Conservation (phyloP, 176 grass and related monocot species). For the Melocanna baccifera region DNA sequence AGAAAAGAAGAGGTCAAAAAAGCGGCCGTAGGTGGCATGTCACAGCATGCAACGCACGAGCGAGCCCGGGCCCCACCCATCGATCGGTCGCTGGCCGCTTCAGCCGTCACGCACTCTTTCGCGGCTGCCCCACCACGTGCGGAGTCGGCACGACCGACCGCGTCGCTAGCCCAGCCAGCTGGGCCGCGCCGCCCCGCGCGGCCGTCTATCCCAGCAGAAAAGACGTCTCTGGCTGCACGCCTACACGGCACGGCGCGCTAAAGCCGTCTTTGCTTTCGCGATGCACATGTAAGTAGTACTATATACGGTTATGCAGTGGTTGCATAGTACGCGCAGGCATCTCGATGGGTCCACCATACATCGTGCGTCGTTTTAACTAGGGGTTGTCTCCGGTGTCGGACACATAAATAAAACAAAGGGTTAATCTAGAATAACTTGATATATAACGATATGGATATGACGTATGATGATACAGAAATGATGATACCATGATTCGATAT, state of each 20-base stretch:
- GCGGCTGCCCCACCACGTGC: conserved; percentile 39
- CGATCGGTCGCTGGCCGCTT: background rate
- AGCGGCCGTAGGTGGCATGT: conserved; percentile 28
- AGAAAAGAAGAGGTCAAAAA: too few relatives aligned
- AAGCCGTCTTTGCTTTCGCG: background rate
- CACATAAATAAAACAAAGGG: too few relatives aligned
- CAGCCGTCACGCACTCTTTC: background rate
- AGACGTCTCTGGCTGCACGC: too few relatives aligned
- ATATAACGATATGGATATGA: too few relatives aligned
- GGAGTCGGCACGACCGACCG: background rate
- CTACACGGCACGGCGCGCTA: background rate
- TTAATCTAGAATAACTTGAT: too few relatives aligned
- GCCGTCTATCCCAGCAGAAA: background rate
- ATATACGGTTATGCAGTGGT: background rate
- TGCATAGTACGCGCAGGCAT: background rate
- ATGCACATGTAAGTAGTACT: background rate
- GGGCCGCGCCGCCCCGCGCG: background rate
- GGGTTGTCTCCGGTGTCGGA: too few relatives aligned
- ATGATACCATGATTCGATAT: too few relatives aligned
- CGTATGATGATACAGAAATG: too few relatives aligned
- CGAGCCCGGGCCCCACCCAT: background rate
- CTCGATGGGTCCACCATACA: background rate
- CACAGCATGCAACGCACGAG: conserved; percentile 22
- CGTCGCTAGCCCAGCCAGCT: background rate
- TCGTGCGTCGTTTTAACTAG: background rate